A percentile compares a stretch with the other conserved stretches of the same genome.
Conservation (phyloP, 1,284 basidiomycete genomes). For the Rugiboletus extremiorientalis region DNA sequence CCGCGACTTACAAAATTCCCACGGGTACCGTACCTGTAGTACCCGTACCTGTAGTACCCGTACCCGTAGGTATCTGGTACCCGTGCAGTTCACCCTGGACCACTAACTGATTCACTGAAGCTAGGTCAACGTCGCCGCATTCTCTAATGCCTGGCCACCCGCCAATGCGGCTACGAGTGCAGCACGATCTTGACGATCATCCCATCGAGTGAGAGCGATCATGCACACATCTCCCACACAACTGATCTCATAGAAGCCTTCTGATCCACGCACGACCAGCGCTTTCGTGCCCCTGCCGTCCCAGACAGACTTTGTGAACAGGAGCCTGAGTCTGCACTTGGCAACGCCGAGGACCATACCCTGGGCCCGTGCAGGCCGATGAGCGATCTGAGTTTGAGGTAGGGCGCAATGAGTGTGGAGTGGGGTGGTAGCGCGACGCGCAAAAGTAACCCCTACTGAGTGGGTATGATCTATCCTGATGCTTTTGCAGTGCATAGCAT, state of each 20-base stretch:
- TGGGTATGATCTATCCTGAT: too few relatives aligned
- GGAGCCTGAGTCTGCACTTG: conserved; percentile 77
- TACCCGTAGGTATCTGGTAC: too few relatives aligned
- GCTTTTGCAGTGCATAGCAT: too few relatives aligned
- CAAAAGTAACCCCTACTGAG: too few relatives aligned
- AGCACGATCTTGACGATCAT: conserved; percentile 51
- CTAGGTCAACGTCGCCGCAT: conserved; percentile 63
- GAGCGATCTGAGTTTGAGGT: conserved; percentile 89
- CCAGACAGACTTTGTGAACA: conserved; percentile 78
- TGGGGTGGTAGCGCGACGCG: conserved; percentile 94
- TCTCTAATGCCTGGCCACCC: conserved; percentile 72
- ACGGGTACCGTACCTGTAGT: too few relatives aligned
- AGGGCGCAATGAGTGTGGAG: conserved; percentile 80
- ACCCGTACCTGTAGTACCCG: too few relatives aligned
- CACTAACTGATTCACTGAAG: too few relatives aligned
- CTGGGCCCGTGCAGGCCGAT: conserved; percentile 89
- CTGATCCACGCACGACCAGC: conserved; percentile 91
- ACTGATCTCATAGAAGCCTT: conserved; percentile 93
- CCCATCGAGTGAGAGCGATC: conserved; percentile 56
- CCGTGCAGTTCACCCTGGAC: too few relatives aligned
- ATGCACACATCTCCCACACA: conserved; percentile 89
- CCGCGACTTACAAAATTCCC: too few relatives aligned
- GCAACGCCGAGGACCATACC: conserved; percentile 93
- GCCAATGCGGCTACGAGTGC: conserved; percentile 64
- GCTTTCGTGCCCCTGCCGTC: conserved; percentile 77